phyloP scores from a whole-genome alignment of 2,329 filamentous ascomycete genomes.

The Capronia epimyces region DNA sequence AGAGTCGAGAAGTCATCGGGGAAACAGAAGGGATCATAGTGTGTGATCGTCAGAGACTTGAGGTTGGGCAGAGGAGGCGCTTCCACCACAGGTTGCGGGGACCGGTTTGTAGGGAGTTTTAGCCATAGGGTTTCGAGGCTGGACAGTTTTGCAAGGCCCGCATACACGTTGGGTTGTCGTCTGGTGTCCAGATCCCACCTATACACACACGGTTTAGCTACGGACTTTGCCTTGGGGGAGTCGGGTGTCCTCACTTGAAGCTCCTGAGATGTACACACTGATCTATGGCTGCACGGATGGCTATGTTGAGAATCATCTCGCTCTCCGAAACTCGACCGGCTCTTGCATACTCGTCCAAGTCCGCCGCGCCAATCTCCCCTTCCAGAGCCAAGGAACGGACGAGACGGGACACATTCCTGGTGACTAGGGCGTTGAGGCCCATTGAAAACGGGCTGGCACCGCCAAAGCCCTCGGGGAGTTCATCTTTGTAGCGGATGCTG shows the following conservation, averaged over 20 bases:
- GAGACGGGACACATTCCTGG: constrained; percentile 49
- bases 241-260: constrained; percentile 36
- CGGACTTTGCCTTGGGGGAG: background rate
- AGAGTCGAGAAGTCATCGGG: constrained; percentile 58
- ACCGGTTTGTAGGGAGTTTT: constrained; percentile 51
- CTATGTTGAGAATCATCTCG: constrained; percentile 58
- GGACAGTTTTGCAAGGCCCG: constrained; percentile 48
- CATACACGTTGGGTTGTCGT: constrained; percentile 54
- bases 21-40: constrained; percentile 60
- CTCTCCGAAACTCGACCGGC: constrained; percentile 57
- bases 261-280: constrained; percentile 51
- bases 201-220: constrained; percentile 23
- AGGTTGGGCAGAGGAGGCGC: constrained; percentile 55
- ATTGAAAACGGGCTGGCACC: constrained; percentile 59
- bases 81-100: constrained; percentile 52
- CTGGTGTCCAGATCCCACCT: constrained; percentile 58
- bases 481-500: constrained; percentile 53
- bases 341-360: constrained; percentile 55
- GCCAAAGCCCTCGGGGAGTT: constrained; percentile 56
- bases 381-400: constrained; percentile 49
- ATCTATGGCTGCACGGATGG: constrained; percentile 54
- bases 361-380: constrained; percentile 50
- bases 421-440: constrained; percentile 58
- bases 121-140: constrained; percentile 51
- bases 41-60: constrained; percentile 48